These are phyloP conservation scores for Mycena leptocephala DNA, from an alignment of 768 basidiomycete species.

Conservation along the genomic window DNA sequence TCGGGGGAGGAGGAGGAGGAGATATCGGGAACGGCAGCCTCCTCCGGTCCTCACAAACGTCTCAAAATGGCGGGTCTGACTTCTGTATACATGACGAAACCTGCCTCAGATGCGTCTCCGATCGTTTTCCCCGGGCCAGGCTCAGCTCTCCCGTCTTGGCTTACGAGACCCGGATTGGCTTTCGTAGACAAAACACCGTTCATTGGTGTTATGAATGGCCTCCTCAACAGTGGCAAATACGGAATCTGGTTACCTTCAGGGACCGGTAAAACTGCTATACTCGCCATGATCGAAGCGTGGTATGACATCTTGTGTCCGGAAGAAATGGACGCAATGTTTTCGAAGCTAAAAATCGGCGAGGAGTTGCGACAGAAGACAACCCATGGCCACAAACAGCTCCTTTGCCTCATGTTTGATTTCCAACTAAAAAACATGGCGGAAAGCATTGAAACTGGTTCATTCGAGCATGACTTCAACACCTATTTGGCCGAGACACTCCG, in stretches of 20 bases:
- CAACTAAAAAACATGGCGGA: background rate
- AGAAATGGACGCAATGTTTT: too few species aligned
- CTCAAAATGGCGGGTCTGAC: too few species aligned
- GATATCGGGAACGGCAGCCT: too few species aligned
- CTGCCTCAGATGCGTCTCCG: too few species aligned
- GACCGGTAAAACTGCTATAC: background rate
- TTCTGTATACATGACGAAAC: too few species aligned
- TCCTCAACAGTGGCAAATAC: background rate
- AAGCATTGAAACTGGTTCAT: background rate
- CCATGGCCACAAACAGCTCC: too few species aligned
- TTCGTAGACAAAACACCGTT: background rate
- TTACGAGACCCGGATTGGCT: background rate
- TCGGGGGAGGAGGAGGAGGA: too few species aligned
- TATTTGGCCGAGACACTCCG: background rate
- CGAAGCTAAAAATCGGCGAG: too few species aligned
- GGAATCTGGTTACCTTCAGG: background rate
- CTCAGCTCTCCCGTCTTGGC: background rate
- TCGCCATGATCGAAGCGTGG: background rate
- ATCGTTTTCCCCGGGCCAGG: background rate
- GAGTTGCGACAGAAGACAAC: too few species aligned
- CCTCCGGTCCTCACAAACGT: too few species aligned
- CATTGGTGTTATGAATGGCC: background rate
- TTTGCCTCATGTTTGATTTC: background rate
- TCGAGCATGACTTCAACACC: background rate
- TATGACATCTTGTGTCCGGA: background rate